Evolutionary conservation across 768 basidiomycete genomes (phyloP).

Genomic region (Russula abietina): DNA sequence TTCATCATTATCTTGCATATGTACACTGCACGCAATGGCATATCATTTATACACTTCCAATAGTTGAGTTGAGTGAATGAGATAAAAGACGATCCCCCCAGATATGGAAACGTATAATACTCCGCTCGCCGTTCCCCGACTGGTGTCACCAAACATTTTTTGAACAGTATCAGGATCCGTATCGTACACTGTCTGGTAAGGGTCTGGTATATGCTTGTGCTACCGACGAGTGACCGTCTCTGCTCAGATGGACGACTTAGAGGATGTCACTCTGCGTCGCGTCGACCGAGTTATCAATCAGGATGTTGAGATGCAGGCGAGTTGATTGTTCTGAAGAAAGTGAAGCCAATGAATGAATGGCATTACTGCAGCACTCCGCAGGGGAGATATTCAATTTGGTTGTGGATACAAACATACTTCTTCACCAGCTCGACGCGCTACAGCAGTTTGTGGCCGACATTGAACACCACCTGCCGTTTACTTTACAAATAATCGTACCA

Average conservation of each 20-base stretch:
- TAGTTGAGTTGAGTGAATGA: no score
- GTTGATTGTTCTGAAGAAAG: not conserved
- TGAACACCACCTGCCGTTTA: constrained; percentile 43
- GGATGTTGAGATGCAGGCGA: constrained; percentile 72
- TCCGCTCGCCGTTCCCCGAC: not conserved
- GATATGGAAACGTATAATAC: not conserved
- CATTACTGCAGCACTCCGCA: constrained; percentile 2
- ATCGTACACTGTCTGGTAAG: not conserved
- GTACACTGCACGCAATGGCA: constrained; percentile 24
- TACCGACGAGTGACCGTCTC: not conserved
- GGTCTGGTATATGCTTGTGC: not conserved
- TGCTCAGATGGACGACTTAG: constrained; percentile 4
- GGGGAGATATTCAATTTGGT: constrained; percentile 44
- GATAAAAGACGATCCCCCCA: no score
- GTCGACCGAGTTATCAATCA: constrained; percentile 53
- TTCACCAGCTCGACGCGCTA: constrained; percentile 60
- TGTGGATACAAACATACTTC: constrained; percentile 73
- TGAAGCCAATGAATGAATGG: not conserved
- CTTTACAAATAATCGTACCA: constrained; percentile 57
- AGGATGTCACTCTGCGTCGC: constrained; percentile 41
- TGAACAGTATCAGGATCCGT: not conserved
- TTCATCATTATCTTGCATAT: constrained; percentile 23
- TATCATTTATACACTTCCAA: constrained; percentile 6
- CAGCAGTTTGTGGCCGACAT: constrained; percentile 60
- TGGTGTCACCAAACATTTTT: not conserved